Evolutionary conservation across 2,329 filamentous ascomycete genomes (phyloP).

Genomic region (Arthrobotrys sinensis): DNA sequence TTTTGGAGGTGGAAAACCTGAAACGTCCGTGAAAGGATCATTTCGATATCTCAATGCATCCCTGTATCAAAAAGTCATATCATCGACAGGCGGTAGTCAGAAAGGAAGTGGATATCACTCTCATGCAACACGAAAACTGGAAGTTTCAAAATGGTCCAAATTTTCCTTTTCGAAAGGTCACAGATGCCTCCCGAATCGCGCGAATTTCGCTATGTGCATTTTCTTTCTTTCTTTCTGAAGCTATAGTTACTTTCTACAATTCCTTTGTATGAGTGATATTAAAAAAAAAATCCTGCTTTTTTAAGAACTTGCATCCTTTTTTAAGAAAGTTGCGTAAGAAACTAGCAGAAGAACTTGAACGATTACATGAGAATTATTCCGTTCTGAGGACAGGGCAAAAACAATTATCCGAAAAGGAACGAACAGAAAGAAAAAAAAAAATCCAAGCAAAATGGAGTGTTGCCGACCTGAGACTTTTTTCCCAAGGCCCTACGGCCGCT

Average conservation of each 20-base stretch:
- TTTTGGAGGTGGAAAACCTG: conserved; percentile 25
- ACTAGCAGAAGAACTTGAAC: conserved; percentile 20
- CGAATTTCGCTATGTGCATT: conserved; percentile 54
- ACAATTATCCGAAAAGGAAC: conserved; percentile 61
- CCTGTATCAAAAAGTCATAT: conserved; percentile 53
- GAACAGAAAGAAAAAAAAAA: conserved; percentile 25
- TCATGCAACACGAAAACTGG: conserved; percentile 61
- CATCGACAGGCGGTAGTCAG: conserved; percentile 35
- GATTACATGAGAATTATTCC: conserved; percentile 58
- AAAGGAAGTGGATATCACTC: conserved; percentile 42
- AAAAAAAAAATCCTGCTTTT: conserved; percentile 54
- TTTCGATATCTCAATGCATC: conserved; percentile 46
- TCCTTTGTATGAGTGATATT: conserved; percentile 57
- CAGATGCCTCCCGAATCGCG: conserved; percentile 52
- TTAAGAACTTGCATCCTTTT: conserved; percentile 30
- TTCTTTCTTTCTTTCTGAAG: not conserved
- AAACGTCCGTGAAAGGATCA: conserved; percentile 40
- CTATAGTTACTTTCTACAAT: conserved; percentile 10
- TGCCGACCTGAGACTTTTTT: conserved; percentile 56
- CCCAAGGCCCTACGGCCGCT: conserved; percentile 34
- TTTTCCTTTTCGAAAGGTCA: conserved; percentile 8
- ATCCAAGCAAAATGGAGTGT: conserved; percentile 33
- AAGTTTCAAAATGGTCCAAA: conserved; percentile 48
- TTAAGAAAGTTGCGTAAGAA: conserved; percentile 49
- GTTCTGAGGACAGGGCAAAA: conserved; percentile 54